Evolutionary conservation across 2,329 filamentous ascomycete genomes (phyloP).

Genomic region (Tolypocladium guangdongense): DNA sequence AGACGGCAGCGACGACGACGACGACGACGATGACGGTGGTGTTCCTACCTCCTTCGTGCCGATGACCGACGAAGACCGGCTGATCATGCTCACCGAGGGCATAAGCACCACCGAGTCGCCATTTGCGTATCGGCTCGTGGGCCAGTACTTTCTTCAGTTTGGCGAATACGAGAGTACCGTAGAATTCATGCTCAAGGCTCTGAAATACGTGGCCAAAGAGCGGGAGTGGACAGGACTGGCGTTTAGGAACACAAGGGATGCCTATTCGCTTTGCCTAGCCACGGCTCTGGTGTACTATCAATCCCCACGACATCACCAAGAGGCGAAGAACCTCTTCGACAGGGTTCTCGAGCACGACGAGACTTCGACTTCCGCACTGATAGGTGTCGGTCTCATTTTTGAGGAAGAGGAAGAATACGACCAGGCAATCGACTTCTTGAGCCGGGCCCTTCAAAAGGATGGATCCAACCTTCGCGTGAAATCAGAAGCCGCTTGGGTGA

Average conservation of each 20-base stretch:
- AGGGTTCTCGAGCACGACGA: constrained; percentile 66
- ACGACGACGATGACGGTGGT: constrained; percentile 47
- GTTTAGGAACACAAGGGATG: constrained; percentile 61
- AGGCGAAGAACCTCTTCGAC: constrained; percentile 81
- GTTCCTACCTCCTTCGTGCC: constrained; percentile 43
- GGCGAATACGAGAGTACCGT: constrained; percentile 79
- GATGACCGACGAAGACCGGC: constrained; percentile 64
- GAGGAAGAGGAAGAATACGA: constrained; percentile 87
- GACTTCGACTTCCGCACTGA: constrained; percentile 67
- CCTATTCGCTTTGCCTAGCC: constrained; percentile 65
- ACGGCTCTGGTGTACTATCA: constrained; percentile 89
- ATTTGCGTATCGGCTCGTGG: constrained; percentile 73
- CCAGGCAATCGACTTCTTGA: constrained; percentile 71
- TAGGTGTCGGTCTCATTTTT: constrained; percentile 83
- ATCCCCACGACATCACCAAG: constrained; percentile 76
- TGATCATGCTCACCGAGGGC: constrained; percentile 71
- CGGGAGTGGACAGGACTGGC: constrained; percentile 55
- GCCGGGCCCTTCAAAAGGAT: constrained; percentile 64
- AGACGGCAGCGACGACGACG: constrained; percentile 49
- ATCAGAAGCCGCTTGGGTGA: constrained; percentile 87
- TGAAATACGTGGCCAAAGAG: constrained; percentile 49
- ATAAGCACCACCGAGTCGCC: constrained; percentile 58
- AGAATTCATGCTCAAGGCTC: constrained; percentile 67
- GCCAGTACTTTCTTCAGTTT: constrained; percentile 70
- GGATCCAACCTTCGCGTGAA: constrained; percentile 64